Conservation (phyloP, 2,329 filamentous ascomycete species). For the Ascochyta clinopodiicola region DNA sequence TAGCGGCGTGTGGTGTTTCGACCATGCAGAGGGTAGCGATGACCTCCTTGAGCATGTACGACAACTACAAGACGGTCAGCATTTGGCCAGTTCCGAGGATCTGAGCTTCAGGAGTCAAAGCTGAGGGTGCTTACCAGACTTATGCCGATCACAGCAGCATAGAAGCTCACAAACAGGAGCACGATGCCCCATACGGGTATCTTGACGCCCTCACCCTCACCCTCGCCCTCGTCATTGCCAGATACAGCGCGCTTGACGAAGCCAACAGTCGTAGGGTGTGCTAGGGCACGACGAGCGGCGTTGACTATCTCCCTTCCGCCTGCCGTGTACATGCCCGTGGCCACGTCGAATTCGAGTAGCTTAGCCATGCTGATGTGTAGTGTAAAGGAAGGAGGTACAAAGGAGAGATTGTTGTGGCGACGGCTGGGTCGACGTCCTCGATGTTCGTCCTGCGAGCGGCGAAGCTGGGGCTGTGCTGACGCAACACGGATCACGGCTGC, state of each 20-base stretch:
- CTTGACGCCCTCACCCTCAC: conserved; percentile 24
- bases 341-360: conserved; percentile 11
- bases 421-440: conserved; percentile 10
- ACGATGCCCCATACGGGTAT: conserved; percentile 40
- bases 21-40: conserved; percentile 69
- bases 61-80: conserved; percentile 32
- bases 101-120: conserved; percentile 10
- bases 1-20: conserved; percentile 64
- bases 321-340: conserved; percentile 10
- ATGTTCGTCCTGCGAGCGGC: conserved; percentile 21
- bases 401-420: conserved; percentile 3
- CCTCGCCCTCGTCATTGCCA: conserved; percentile 7
- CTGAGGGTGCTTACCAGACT: conserved; percentile 45
- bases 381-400: conserved; percentile 12
- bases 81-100: not conserved
- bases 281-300: conserved; percentile 40
- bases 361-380: conserved; percentile 8
- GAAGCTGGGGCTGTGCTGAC: conserved; percentile 26
- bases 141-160: conserved; percentile 51
- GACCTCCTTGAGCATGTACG: conserved; percentile 66
- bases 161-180: conserved; percentile 43
- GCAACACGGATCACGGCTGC: conserved; percentile 19
- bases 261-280: conserved; percentile 31
- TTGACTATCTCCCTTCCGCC: conserved; percentile 32
- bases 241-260: conserved; percentile 38